These are phyloP conservation scores for Helichrysum umbraculigerum DNA, from an alignment of 129 eudicot species.

Conservation along the genomic window DNA sequence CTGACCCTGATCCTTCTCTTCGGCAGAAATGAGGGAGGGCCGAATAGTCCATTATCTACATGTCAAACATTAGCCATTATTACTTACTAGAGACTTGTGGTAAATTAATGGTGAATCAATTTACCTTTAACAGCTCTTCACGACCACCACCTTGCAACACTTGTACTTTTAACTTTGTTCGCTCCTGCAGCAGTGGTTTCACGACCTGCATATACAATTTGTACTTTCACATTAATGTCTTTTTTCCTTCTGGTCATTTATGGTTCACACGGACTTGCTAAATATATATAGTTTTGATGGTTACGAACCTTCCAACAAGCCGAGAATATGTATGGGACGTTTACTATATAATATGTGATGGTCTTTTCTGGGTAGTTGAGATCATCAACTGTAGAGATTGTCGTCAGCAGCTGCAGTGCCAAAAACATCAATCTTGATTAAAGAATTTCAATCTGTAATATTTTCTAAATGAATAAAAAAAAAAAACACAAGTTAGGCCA, in stretches of 20 bases:
- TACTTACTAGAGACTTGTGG: neutral
- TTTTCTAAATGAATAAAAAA: neutral
- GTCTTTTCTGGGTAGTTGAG: constrained; percentile 80
- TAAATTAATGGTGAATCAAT: neutral
- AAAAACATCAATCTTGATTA: constrained; percentile 3
- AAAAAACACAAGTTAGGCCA: neutral
- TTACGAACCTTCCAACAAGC: constrained; percentile 82
- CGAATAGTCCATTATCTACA: constrained; percentile 67
- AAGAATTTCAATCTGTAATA: neutral
- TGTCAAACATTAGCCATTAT: constrained; percentile 5
- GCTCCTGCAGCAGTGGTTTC: constrained; percentile 70
- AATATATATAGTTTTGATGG: neutral
- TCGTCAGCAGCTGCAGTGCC: constrained; percentile 58
- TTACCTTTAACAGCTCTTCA: constrained; percentile 70
- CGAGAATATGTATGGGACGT: constrained; percentile 66
- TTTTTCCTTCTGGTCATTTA: neutral
- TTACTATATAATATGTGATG: constrained; percentile 65
- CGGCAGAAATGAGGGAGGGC: constrained; percentile 74
- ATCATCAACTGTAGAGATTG: constrained; percentile 67
- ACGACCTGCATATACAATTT: constrained; percentile 52
- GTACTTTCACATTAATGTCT: neutral
- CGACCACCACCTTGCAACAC: constrained; percentile 71
- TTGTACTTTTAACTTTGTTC: constrained; percentile 59
- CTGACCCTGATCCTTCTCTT: constrained; percentile 47
- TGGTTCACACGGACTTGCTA: neutral